Evolutionary conservation across 2,329 filamentous ascomycete genomes (phyloP), one percentile per base, ranked within the genome.

Genomic region (Fusarium vanettenii): DNA sequence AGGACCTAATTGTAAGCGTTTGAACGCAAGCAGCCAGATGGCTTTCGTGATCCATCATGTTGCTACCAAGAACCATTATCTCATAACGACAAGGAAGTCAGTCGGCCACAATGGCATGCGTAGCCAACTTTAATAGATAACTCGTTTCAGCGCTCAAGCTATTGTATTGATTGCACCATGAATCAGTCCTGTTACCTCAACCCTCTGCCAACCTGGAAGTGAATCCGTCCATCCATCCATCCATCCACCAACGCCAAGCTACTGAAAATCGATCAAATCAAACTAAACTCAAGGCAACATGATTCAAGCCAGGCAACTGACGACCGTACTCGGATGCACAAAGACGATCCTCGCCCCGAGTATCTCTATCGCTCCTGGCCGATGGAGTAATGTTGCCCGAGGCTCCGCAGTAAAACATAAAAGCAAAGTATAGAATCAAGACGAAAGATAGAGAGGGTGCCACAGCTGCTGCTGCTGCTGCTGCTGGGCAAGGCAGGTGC

Each of bases 191-290:
- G 48, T 64, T 62, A 64, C 67, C 57, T 74, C 52, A 33, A 59
- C 57, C 63, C 60, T 60, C 64, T 48, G 62, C 60, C 60, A 45
- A 64, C 63, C 61, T 66, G 59, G 60, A 69, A 73, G 69, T 70
- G 70, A 74, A 72, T 76, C 72, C 69, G 72, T 76, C 76, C 48
- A 52, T 50, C 45, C 41, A 14, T 45, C 43, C 48, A 74, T 72
- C 71, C 56, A 73, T 72, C 71, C 72, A 75, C 72, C 72, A 79
- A 79, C 78, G 78, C 78, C 78, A 66, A 79, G 76, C 76, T 79
- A 70, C 74, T 66, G 67, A 72, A 77, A 71, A 74, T 61, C 56
- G 66, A 68, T 71, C 67, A 73, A 75, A 70, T 61, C 43, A 67
- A 70, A 70, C 31, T 45, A 31, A 69, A 70, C 31, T 52, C 39